Conservation (phyloP, 2,329 filamentous ascomycete genomes). For the Cytospora leucostoma region DNA sequence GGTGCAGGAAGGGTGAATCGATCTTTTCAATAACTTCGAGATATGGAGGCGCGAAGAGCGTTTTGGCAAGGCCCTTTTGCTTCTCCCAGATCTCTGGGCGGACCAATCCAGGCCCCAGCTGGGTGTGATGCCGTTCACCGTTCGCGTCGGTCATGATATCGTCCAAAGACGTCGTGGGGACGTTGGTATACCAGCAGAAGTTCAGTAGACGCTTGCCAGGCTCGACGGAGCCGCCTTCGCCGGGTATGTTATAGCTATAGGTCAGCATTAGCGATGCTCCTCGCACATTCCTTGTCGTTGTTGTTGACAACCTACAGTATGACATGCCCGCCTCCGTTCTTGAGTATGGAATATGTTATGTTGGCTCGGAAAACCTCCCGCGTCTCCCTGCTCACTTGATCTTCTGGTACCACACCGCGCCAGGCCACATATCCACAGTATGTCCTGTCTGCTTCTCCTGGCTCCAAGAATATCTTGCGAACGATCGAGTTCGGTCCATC, state of each 20-base stretch:
- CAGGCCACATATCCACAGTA: constrained; percentile 46
- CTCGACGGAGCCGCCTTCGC: constrained; percentile 41
- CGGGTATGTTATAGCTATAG: constrained; percentile 43
- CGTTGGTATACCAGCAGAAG: constrained; percentile 49
- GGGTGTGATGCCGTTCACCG: constrained; percentile 38
- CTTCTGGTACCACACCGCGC: constrained; percentile 44
- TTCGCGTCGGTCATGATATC: constrained; percentile 40
- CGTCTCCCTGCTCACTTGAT: constrained; percentile 39
- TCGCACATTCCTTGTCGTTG: too few relatives aligned
- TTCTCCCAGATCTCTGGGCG: constrained; percentile 38
- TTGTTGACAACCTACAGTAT: constrained; percentile 12
- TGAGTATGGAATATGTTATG: too few relatives aligned
- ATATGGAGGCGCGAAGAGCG: constrained; percentile 41
- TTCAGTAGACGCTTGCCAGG: constrained; percentile 45
- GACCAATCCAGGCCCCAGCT: constrained; percentile 41
- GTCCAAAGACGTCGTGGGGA: constrained; percentile 37
- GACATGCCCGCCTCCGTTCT: too few relatives aligned
- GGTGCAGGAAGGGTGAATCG: constrained; percentile 43
- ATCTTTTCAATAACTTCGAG: constrained; percentile 44
- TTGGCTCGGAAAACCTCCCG: constrained; percentile 34
- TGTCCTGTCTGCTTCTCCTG: constrained; percentile 32
- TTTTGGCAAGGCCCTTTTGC: constrained; percentile 37
- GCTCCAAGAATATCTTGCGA: constrained; percentile 36
- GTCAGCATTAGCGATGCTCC: too few relatives aligned
- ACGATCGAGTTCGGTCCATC: constrained; percentile 45